These are phyloP conservation scores for Penicillium sclerotiorum DNA, from an alignment of 2,329 filamentous ascomycete species.

Conservation along the genomic window DNA sequence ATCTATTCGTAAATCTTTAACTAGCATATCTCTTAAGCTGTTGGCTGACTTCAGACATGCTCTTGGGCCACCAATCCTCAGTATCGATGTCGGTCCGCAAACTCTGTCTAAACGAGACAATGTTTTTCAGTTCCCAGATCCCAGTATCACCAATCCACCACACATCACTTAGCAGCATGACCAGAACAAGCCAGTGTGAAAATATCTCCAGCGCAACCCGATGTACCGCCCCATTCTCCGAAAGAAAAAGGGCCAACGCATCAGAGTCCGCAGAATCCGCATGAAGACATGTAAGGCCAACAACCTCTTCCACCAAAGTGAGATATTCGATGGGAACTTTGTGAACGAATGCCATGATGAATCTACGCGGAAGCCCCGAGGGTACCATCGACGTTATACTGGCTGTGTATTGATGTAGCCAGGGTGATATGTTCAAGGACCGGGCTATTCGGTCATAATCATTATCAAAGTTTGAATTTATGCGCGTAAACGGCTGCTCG, in stretches of 20 bases:
- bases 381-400: slow-evolving; percentile 37
- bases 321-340: slow-evolving; percentile 39
- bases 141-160: slow-evolving; percentile 39
- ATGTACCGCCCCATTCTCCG: slow-evolving; percentile 12
- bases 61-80: slow-evolving; percentile 30
- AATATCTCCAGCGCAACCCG: slow-evolving; percentile 29
- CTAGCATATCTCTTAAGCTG: background rate
- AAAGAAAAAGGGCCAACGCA: slow-evolving; percentile 2
- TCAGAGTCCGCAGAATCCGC: background rate
- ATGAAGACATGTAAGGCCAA: slow-evolving; percentile 19
- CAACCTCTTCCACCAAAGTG: slow-evolving; percentile 36
- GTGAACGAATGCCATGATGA: slow-evolving; percentile 48
- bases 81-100: background rate
- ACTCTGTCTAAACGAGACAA: slow-evolving; percentile 24
- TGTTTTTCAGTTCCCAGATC: slow-evolving; percentile 26
- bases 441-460: slow-evolving; percentile 8
- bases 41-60: slow-evolving; percentile 15
- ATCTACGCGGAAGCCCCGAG: slow-evolving; percentile 38
- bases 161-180: slow-evolving; percentile 33
- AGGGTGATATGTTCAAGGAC: slow-evolving; percentile 31
- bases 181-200: slow-evolving; percentile 38
- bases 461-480: background rate
- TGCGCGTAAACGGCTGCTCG: too few relatives aligned
- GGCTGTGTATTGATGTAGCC: slow-evolving; percentile 41
- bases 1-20: too few relatives aligned